These are phyloP conservation scores for Pseudogymnoascus sp. DNA, from an alignment of 2,329 filamentous ascomycete species.

Conservation along the genomic window DNA sequence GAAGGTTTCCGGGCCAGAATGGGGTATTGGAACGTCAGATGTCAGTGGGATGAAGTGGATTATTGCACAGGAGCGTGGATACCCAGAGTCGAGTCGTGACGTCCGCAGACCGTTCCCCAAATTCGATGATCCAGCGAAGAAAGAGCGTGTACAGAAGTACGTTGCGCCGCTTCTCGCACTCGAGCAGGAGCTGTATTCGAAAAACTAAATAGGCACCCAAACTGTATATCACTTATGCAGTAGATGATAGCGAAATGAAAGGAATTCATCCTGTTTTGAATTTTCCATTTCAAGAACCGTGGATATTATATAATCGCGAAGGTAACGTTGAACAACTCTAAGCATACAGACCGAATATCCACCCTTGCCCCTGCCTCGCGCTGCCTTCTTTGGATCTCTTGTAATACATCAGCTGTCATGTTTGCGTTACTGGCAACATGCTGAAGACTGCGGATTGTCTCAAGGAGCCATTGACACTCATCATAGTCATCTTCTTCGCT, in stretches of 20 bases:
- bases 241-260: background rate
- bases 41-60: constrained; percentile 56
- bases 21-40: constrained; percentile 50
- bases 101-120: constrained; percentile 48
- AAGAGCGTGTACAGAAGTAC: constrained; percentile 1
- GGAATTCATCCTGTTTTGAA: background rate
- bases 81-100: constrained; percentile 42
- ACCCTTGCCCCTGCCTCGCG: constrained; percentile 31
- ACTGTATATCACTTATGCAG: constrained; percentile 2
- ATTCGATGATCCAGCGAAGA: constrained; percentile 39
- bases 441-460: constrained; percentile 38
- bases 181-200: background rate
- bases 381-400: constrained; percentile 33
- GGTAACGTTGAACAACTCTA: constrained; percentile 40
- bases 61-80: constrained; percentile 47
- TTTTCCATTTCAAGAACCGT: background rate
- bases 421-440: constrained; percentile 34
- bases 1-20: constrained; percentile 45
- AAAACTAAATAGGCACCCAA: background rate
- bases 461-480: constrained; percentile 44
- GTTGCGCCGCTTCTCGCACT: constrained; percentile 4
- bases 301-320: constrained; percentile 44
- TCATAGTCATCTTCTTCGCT: constrained; percentile 42
- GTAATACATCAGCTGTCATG: constrained; percentile 33
- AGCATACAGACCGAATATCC: constrained; percentile 33